These are phyloP conservation scores for Clathrospora elynae DNA, from an alignment of 2,329 filamentous ascomycete species.

Conservation along the genomic window DNA sequence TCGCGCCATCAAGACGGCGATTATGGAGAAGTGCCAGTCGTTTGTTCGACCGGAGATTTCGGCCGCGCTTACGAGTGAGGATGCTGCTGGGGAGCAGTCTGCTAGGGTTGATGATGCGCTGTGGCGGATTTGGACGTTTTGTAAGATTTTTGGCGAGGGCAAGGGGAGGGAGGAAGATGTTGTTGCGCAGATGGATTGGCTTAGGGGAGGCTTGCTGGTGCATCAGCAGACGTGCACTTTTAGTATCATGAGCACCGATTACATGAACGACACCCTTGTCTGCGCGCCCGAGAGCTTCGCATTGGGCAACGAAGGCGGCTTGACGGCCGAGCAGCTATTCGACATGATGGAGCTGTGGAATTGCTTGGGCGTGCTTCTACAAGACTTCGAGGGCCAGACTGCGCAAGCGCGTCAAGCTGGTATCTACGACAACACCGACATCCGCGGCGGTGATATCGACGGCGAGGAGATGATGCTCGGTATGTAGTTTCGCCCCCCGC, in stretches of 20 bases:
- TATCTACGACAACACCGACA: slow-evolving; percentile 58
- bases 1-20: slow-evolving; percentile 60
- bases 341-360: slow-evolving; percentile 70
- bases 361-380: slow-evolving; percentile 62
- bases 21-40: slow-evolving; percentile 60
- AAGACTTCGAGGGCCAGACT: slow-evolving; percentile 60
- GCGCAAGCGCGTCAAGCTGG: slow-evolving; percentile 61
- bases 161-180: slow-evolving; percentile 65
- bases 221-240: slow-evolving; percentile 53
- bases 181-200: slow-evolving; percentile 66
- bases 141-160: slow-evolving; percentile 64
- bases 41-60: slow-evolving; percentile 63
- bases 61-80: slow-evolving; percentile 57
- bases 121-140: slow-evolving; percentile 71
- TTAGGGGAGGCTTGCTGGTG: slow-evolving; percentile 61
- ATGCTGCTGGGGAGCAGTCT: slow-evolving; percentile 52
- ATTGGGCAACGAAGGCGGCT: slow-evolving; percentile 60
- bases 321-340: slow-evolving; percentile 62
- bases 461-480: slow-evolving; percentile 60
- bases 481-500: slow-evolving; percentile 31
- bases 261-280: slow-evolving; percentile 60
- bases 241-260: slow-evolving; percentile 56
- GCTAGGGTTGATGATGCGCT: slow-evolving; percentile 65
- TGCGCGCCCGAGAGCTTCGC: slow-evolving; percentile 64
- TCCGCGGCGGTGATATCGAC: slow-evolving; percentile 56